These are phyloP conservation scores for Cryptosporidium sp. DNA, from an alignment of 169 alveolate genomes.

Conservation along the genomic window DNA sequence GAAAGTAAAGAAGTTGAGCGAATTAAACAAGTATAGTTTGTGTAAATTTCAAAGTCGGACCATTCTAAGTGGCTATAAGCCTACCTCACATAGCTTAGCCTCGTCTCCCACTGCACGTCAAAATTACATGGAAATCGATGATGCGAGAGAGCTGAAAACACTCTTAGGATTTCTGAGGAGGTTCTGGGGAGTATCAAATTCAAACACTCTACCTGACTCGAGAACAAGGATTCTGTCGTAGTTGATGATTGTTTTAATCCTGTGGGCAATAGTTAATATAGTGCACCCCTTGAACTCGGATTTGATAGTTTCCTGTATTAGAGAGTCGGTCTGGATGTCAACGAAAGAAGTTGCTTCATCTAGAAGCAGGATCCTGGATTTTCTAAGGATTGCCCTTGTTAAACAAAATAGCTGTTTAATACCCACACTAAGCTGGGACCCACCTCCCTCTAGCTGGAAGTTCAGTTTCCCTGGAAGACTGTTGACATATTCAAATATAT, in stretches of 20 bases:
- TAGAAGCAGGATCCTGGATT: conserved; percentile 82
- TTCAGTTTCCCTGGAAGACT: conserved; percentile 66
- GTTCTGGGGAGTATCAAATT: conserved; percentile 83
- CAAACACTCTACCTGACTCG: conserved; percentile 81
- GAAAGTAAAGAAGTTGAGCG: too few relatives aligned
- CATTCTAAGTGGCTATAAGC: not conserved
- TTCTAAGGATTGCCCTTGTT: conserved; percentile 86
- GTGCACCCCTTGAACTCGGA: conserved; percentile 84
- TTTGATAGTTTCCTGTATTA: conserved; percentile 82
- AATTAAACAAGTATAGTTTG: too few relatives aligned
- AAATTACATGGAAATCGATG: not conserved
- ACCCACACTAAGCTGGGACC: conserved; percentile 86
- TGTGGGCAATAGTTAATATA: conserved; percentile 89
- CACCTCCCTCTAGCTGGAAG: conserved; percentile 81
- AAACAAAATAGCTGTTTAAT: conserved; percentile 88
- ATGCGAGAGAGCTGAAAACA: conserved; percentile 20
- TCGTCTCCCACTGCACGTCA: not conserved
- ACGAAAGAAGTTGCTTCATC: conserved; percentile 90
- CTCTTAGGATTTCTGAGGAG: conserved; percentile 77
- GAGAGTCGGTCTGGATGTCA: conserved; percentile 82
- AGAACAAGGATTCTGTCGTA: conserved; percentile 85
- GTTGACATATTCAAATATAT: conserved; percentile 13
- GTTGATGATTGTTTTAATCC: conserved; percentile 87
- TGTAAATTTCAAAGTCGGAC: not conserved
- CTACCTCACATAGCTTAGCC: not conserved